Conservation (phyloP, 73 alveolate species). For the Breviolum minutum region DNA sequence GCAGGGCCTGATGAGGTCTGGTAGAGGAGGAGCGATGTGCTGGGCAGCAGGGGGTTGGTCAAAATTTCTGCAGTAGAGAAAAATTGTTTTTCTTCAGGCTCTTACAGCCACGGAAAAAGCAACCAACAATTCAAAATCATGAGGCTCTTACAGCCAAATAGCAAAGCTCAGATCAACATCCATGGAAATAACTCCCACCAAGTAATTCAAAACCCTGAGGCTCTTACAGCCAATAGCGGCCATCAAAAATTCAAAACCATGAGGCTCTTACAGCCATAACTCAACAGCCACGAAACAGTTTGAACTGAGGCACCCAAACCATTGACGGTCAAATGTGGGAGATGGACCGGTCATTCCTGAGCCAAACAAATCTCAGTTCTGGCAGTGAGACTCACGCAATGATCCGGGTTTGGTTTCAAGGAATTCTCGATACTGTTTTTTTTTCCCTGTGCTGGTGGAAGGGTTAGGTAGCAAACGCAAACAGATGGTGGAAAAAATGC, state of each 20-base stretch:
- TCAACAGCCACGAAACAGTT: neutral
- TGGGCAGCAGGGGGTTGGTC: neutral
- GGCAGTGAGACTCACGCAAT: neutral
- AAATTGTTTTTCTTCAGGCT: neutral
- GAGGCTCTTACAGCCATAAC: neutral
- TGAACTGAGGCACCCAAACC: conserved; percentile 10
- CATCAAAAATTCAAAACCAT: neutral
- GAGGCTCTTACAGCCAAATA: neutral
- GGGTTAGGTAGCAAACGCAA: neutral
- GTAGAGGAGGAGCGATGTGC: neutral
- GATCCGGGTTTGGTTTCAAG: neutral
- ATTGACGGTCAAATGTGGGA: neutral
- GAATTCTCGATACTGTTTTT: neutral
- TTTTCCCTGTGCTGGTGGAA: neutral
- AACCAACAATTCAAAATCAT: neutral
- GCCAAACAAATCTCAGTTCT: neutral
- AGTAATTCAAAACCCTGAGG: neutral
- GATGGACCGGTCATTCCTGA: neutral
- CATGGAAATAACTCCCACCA: too few species aligned
- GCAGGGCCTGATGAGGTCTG: too few species aligned
- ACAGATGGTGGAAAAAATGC: neutral
- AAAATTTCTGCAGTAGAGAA: neutral
- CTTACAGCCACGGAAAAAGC: neutral
- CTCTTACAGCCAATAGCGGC: neutral
- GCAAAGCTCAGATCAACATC: too few species aligned